phyloP scores from a whole-genome alignment of 345 rosid species.

The Murraya koenigii region DNA sequence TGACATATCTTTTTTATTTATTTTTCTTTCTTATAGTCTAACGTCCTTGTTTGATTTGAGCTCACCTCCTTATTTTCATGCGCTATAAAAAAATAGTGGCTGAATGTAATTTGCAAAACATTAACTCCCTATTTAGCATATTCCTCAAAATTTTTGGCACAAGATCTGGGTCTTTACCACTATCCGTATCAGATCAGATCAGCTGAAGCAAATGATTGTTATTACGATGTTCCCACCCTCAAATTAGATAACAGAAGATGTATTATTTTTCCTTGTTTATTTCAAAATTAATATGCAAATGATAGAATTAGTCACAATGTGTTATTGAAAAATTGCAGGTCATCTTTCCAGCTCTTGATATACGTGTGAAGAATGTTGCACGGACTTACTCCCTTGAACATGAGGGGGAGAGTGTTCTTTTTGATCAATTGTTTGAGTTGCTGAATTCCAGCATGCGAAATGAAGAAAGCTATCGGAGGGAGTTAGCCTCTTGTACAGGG shows the following conservation, averaged over 20 bases:
- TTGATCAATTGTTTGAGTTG: slow-evolving; percentile 68
- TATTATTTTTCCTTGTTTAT: not conserved
- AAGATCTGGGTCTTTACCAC: not conserved
- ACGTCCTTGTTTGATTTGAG: not conserved
- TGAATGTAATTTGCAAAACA: not conserved
- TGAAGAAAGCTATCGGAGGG: slow-evolving; percentile 60
- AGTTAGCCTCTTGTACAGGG: slow-evolving; percentile 76
- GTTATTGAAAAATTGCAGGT: slow-evolving; percentile 44
- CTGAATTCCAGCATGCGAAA: slow-evolving; percentile 53
- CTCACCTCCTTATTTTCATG: not conserved
- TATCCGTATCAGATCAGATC: not conserved
- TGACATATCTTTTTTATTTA: not conserved
- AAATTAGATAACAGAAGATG: not conserved
- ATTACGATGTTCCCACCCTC: not conserved
- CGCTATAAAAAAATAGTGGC: not conserved
- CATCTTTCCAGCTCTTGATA: slow-evolving; percentile 83
- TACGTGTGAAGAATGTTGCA: slow-evolving; percentile 88
- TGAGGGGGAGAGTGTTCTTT: slow-evolving; percentile 73
- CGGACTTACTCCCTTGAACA: slow-evolving; percentile 87
- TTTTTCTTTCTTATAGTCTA: not conserved
- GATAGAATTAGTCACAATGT: not conserved
- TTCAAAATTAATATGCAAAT: not conserved
- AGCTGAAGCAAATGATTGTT: not conserved
- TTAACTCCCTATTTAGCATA: not conserved
- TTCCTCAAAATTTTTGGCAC: not conserved